Evolutionary conservation across 2,329 filamentous ascomycete species (phyloP).

Genomic region (Pseudogymnoascus sp.): DNA sequence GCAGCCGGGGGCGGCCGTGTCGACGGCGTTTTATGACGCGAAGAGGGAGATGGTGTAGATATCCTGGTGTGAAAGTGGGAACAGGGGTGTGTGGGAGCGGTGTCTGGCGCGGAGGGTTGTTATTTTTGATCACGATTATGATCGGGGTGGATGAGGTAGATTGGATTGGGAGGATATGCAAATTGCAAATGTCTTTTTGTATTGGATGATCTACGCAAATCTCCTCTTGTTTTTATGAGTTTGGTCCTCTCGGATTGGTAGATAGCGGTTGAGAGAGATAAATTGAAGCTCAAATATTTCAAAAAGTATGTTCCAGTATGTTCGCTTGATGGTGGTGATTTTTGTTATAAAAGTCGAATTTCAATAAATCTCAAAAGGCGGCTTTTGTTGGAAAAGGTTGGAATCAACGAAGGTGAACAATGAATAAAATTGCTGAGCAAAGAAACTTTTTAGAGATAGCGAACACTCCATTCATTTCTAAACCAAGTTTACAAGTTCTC

Average conservation of each 20-base stretch:
- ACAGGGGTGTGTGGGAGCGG: neutral
- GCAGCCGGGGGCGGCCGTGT: constrained; percentile 50
- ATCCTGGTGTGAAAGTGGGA: neutral
- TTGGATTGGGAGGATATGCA: neutral
- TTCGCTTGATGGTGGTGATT: too few species aligned
- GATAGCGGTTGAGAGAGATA: neutral
- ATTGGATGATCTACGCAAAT: neutral
- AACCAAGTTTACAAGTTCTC: too few species aligned
- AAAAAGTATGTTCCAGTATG: neutral
- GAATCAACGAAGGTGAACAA: too few species aligned
- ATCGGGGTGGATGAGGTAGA: neutral
- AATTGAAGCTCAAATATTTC: neutral
- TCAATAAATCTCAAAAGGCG: too few species aligned
- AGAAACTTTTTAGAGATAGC: too few species aligned
- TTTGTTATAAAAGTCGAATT: too few species aligned
- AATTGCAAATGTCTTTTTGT: neutral
- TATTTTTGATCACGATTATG: neutral
- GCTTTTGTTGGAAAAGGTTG: too few species aligned
- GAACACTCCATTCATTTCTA: too few species aligned
- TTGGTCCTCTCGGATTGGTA: neutral
- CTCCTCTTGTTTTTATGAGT: neutral
- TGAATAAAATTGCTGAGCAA: too few species aligned
- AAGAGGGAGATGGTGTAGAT: constrained; percentile 17
- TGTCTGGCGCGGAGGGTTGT: neutral
- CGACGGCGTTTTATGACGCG: constrained; percentile 46